Base-by-base conservation (phyloP, 2,329 filamentous ascomycete genomes). In the Knoxdaviesia proteae region DNA sequence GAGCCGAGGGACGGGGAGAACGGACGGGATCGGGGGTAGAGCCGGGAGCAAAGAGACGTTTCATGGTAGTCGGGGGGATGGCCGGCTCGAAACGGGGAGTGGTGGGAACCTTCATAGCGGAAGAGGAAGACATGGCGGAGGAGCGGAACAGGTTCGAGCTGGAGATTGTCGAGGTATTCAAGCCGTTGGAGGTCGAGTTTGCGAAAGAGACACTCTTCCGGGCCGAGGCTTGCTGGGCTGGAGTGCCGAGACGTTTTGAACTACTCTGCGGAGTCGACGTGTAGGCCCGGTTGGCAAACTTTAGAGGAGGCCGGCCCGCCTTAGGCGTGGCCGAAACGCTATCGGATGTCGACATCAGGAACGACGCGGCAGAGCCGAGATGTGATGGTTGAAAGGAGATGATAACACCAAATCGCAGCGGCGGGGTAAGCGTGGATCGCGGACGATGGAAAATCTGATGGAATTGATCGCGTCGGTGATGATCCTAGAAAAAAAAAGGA, bases 11-110 rank as follows among this genome's bases (percentile, higher is more conserved):
- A 52, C 55, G 58, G 37, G 60, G 55, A 42, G 59, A 64, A 33
- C 29, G 66, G 62, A 3, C 66, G 36, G 56, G 56, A 43, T 60
- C 64, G 34, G 20, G 65, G 63, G 2, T 65, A 36, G 56, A 56
- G 41, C 59, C 53, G 42, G 63, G 51, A 48, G 65, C 60, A 48
- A 71, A 69, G 39, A 63, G 61, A 53, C 63, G 65, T 46, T 63
- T 68, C 50, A 61, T 53, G 3, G 63, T 61, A 52, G 58, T 65
- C 34, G 58, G 51, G 3, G 65, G 60, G 34, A 67, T 50, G 46
- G 56, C 63, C 4, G 67, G 63, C 5, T 67, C 63, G 52, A 69
- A 70, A n/a, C 47, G 47, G 42, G 58, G 47, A 20, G 50, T 46
- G 31, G 51, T 42, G 8, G 53, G 49, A 35, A 57, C 52, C 10